Conservation (phyloP, 139 green algal species). For the Marvania coccoides region DNA sequence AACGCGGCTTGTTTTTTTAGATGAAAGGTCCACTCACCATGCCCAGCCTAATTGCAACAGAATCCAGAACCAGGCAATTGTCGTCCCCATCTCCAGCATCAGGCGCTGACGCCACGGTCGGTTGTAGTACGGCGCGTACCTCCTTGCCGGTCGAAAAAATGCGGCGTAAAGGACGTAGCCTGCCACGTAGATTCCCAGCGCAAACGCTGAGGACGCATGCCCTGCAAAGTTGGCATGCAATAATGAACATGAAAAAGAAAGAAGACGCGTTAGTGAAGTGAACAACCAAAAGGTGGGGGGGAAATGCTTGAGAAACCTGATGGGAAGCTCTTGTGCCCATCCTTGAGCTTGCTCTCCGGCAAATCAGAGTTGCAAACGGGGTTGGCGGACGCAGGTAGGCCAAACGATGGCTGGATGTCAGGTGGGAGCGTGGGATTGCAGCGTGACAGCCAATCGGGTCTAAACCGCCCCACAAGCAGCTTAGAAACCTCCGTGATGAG, state of each 20-base stretch:
- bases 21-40: too few species aligned
- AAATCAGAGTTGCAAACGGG: constrained; percentile 4
- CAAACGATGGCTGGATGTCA: not conserved
- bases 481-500: constrained; percentile 30
- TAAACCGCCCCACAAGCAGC: constrained; percentile 10
- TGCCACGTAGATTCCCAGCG: not conserved
- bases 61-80: not conserved
- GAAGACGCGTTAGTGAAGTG: too few species aligned
- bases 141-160: not conserved
- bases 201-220: constrained; percentile 4
- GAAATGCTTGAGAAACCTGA: too few species aligned
- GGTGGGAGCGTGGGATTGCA: constrained; percentile 7
- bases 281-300: too few species aligned
- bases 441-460: constrained; percentile 20
- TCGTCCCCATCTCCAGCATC: not conserved
- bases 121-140: not conserved
- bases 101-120: not conserved
- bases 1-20: too few species aligned
- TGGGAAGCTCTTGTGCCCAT: constrained; percentile 15
- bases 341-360: not conserved
- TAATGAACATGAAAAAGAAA: too few species aligned
- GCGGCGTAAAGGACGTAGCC: not conserved
- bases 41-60: not conserved
- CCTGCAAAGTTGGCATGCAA: too few species aligned
- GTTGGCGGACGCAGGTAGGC: constrained; percentile 2